phyloP scores from a whole-genome alignment of 176 grass and related monocot species.

The Thalia dealbata region DNA sequence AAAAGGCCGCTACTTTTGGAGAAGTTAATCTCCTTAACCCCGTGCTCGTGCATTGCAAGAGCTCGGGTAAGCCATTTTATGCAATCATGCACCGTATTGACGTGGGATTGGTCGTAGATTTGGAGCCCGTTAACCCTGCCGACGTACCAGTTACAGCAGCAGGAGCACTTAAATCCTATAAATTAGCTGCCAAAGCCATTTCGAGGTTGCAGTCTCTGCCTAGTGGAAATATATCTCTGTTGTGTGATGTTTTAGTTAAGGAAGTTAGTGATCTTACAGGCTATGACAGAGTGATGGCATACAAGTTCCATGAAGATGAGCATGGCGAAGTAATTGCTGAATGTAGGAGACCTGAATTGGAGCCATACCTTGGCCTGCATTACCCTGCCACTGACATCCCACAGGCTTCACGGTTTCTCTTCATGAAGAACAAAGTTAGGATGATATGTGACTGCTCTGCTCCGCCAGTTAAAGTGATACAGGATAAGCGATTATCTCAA shows the following conservation, averaged over 20 bases:
- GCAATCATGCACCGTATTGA: conserved; percentile 79
- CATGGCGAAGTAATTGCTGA: conserved; percentile 91
- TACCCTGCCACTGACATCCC: conserved; percentile 97
- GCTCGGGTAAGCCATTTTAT: conserved; percentile 91
- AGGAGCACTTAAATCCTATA: conserved; percentile 78
- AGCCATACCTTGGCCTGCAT: conserved; percentile 84
- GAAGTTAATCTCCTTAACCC: conserved; percentile 85
- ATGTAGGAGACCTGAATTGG: conserved; percentile 72
- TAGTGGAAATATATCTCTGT: conserved; percentile 74
- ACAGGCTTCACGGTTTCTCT: conserved; percentile 77
- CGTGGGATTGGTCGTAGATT: conserved; percentile 69
- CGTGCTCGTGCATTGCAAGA: conserved; percentile 80
- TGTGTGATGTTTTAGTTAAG: conserved; percentile 85
- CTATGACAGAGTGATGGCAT: conserved; percentile 89
- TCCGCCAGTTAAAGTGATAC: conserved; percentile 53
- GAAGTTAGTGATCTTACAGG: conserved; percentile 80
- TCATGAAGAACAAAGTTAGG: conserved; percentile 95
- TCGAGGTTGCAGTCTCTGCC: conserved; percentile 78
- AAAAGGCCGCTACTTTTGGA: conserved; percentile 69
- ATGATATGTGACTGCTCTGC: conserved; percentile 80
- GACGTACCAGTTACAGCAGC: conserved; percentile 73
- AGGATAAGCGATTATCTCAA: conserved; percentile 53
- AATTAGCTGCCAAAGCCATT: conserved; percentile 89
- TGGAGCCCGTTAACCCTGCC: conserved; percentile 74
- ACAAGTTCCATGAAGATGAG: conserved; percentile 97